Evolutionary conservation across 2,329 filamentous ascomycete species (phyloP), one percentile per base, ranked within the genome.

Genomic region (Sporothrix dimorphospora): DNA sequence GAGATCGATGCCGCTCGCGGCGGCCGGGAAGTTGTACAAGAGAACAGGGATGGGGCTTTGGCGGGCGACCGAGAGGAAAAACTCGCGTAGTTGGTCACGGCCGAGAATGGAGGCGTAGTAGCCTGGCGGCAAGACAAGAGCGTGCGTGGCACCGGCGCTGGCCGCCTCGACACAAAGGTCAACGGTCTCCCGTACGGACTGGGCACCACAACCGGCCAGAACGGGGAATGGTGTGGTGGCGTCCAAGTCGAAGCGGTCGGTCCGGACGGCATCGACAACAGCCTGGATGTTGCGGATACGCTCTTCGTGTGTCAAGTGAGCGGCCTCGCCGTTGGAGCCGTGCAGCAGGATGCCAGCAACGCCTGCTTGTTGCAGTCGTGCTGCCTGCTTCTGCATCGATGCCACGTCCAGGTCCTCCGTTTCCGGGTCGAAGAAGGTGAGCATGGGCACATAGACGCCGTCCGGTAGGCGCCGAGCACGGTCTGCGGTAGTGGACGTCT

Each of bases 291-390:
- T 84, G 70, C 85, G 81, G 69, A 87, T 85, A 66, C 91, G 86
- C 80, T 93, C 91, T n/a, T 86, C 84, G 74, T 87, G 88, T 69
- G 87, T 87, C 11, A 93, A 84, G 77, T 93, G 90, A 2, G 91
- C 90, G 0, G 91, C 91, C 81, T 93, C 91, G 77, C 91, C 91
- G 78, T 93, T 93, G 76, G 89, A 91, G 51, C 91, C 90, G 79
- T 92, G 90, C 3, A 88, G 89, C 24, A 92, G 88, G 69, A 93
- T 83, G 57, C 91, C 91, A 21, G 89, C 85, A 55, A 93, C 85
- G 47, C 90, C 90, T 27, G 89, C 85, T 71, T 86, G 80, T 61
- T 88, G 89, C 3, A 93, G 85, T 68, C 88, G 86, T 27, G 87
- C 82, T 38, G 88, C 88, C 73, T 87, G 85, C 27, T 81, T 81